Base-by-base conservation (phyloP, 495 filamentous ascomycete genomes). In the Penicillium cinerascens region DNA sequence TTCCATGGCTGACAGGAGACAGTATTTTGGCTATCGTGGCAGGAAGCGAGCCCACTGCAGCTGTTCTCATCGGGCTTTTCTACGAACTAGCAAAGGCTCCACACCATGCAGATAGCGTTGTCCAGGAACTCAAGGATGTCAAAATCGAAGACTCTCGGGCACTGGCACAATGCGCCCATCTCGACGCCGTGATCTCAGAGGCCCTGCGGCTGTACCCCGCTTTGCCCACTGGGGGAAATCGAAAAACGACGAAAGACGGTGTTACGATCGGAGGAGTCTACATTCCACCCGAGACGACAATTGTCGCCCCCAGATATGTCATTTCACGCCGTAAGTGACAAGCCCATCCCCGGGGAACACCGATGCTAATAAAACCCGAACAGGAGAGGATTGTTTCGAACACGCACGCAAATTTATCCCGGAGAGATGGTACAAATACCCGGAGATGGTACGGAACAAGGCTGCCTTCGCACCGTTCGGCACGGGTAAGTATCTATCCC, bases 381-480 rank as follows among this genome's bases (percentile, higher is more conserved):
- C 42, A 68, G 65, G 52, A 38, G 65, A 69, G 48, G 47, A 49
- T 25, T 70, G 63, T 25, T 80, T 72, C 60, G 59, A 61, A 7
- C 23, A 57, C 6, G 60, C 75, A 0, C 37, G 66, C 6, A 65
- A 74, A 3, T 83, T 77, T 47, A 64, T 84, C 25, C 81, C 81
- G 0, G 81, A 83, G 58, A 74, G 82, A 17, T 85, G 78, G 78
- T 72, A 61, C 45, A 61, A 63, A 2, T 44, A 59, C 21, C 73
- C 74, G 1, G 76, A 82, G 6, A 63, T 84, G 53, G 65, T 82
- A 33, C 66, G 58, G 15, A 69, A 82, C 51, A 73, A 67, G 49
- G 57, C 56, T 4, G 80, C 75, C 1, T 85, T 79, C 44, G 56
- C 67, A 2, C 83, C 82, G 0, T 86, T 84, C 55, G 69, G 66